Evolutionary conservation across 495 filamentous ascomycete genomes (phyloP), one percentile per base, ranked within the genome.

Genomic region (Pseudoneurospora amorphoporcata): DNA sequence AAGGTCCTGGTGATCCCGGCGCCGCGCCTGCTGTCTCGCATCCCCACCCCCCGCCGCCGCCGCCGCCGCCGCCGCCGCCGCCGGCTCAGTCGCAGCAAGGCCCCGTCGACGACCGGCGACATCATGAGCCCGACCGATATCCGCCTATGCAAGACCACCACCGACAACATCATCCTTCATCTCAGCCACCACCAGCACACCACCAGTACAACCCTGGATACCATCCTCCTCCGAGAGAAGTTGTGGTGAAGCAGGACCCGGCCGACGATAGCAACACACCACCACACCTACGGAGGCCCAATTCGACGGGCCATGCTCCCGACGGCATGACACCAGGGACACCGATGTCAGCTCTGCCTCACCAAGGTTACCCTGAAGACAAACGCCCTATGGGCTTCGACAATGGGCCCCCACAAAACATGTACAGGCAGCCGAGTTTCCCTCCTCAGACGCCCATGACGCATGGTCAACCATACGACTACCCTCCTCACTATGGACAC

Each of bases 141-240:
- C 83, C 83, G 72, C 81, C 82, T 72, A 86, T 86, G 80, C 84
- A 85, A 76, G 83, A 86, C 78, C 81, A 80, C 71, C 79, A 80
- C 71, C 79, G 83, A 72, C 84, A 83, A 76, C 84, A 80, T 77
- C 83, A 84, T 70, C 84, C 81, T 58, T 83, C 83, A 19, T 84
- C 83, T 76, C 82, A 81, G 47, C 84, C 81, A 70, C 76, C 79
- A 8, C 78, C 81, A 75, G 85, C 86, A 6, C 53, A 65, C 53
- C 53, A 65, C 53, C 53, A 84, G 71, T 84, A 81, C 68, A 84
- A 83, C 23, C 83, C 83, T 76, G 83, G 81, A 47, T 83, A 82
- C 75, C 82, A 84, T 71, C 72, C 83, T 61, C 84, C 79, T 71
- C 76, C 80, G 7, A 77, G 82, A 75, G 85, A 87, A 8, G 80